Base-by-base conservation (phyloP, 192 early-diverging fungal species). In the Coemansia sp. region DNA sequence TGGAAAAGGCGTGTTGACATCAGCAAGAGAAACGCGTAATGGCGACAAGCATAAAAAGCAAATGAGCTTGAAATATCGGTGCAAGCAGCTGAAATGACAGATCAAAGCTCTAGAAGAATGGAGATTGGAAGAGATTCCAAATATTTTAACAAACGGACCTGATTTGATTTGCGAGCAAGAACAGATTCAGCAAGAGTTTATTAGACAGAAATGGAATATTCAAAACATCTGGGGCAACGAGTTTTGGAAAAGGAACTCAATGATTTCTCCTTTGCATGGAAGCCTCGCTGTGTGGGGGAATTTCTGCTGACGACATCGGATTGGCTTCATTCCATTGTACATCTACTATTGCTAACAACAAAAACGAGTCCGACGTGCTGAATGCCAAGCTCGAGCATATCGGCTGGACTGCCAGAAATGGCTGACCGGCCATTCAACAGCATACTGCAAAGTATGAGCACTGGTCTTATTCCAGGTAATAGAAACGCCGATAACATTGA, bases 301-400 rank as follows among this genome's bases (percentile, higher is more conserved):
- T 98, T 68, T 94, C 91, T 17, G 85, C 96, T 56, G 94, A 98
- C 78, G 96, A 98, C 79, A 94, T 98, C 77, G 90, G 91, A 59
- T 89, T 95, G 32, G 92, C 92, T 7, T 96, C 96, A 22, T 95
- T 98, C 93, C 96, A 98, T 83, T 95, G 96, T 66, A 98, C 96
- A 15, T 91, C 91, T 22, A 98, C 96, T 76, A 93, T 93, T 81
- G 96, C 96, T 51, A 98, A 98, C 82, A 95, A 98, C 85, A 92
- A 93, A 88, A 98, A 98, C 86, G 96, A 98, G 83, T 96, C 96
- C 14, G 89, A 90, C 7, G 91, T 93, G 7, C 45, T 95, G 43
- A 93, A 98, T 85, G 85, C 87, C 71, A 95, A 98, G 85, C 74
- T 98, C 68, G 83, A 75, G 43, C 94, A 98, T 75, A 87, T 98